Base-by-base conservation (phyloP, 371 early-diverging fungal species). In the Phascolomyces articulosus region DNA sequence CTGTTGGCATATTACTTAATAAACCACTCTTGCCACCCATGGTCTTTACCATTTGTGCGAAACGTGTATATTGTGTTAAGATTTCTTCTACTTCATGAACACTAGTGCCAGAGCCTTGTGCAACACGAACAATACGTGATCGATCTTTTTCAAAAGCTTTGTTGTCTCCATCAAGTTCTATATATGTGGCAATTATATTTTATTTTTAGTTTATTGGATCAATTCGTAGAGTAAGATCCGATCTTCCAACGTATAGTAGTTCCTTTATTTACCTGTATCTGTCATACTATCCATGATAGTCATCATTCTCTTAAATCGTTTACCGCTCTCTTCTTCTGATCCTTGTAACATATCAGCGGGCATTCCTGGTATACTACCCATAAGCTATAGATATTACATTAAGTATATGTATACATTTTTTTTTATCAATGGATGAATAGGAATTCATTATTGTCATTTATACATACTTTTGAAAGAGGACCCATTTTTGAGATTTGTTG, bases 251-350 rank as follows among this genome's bases (percentile, higher is more conserved):
- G n/a, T n/a, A n/a, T n/a, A n/a, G 11, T 34, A 34, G 15, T 2
- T 26, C 27, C 23, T 2, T 28, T 4, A 31, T 23, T 47, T 79
- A 85, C 85, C 85, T 58, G 77, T 71, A 40, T 97, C 94, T 4
- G 92, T 97, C 98, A 99, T 96, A 68, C 95, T 95, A 75, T 99
- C 99, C 88, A 99, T 95, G 70, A 99, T 93, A 70, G 93, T 93
- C 87, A 96, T 93, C 84, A 97, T 93, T 40, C 89, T 85, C 74
- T 93, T 94, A 67, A 71, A 67, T 0, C 71, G 64, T 31, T 64
- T 67, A 59, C 65, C 59, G 31, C 64, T 67, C 49, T 71, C 71
- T 67, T 71, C 72, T 60, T 68, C 72, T 4, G 68, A 62, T 55
- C 72, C 72, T 31, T 62, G 65, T 68, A 97, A 72, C 78, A 96